Conservation (phyloP, 805 yeast genomes). For the Spathaspora boniae region DNA sequence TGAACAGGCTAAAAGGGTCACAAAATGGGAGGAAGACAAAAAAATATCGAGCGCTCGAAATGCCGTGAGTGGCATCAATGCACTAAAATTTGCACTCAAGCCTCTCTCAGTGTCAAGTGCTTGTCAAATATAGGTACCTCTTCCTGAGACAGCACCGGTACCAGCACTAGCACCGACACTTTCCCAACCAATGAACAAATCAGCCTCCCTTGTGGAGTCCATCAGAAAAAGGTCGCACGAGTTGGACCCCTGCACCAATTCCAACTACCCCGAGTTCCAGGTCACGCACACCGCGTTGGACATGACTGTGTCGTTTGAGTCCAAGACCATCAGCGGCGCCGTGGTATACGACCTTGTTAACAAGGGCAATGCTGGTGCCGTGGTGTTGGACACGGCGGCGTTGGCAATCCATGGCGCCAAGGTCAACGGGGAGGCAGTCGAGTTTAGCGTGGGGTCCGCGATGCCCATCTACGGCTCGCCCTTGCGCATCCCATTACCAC, state of each 20-base stretch:
- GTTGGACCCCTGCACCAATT: slow-evolving; percentile 25
- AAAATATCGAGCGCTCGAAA: too few species aligned
- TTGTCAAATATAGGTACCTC: too few species aligned
- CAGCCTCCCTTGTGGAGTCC: slow-evolving; percentile 3
- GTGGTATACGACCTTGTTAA: slow-evolving; percentile 19
- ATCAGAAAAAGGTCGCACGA: slow-evolving; percentile 11
- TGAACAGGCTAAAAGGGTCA: neutral
- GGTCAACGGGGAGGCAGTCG: slow-evolving; percentile 16
- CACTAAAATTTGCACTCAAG: too few species aligned
- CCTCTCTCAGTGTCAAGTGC: neutral
- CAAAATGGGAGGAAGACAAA: slow-evolving; percentile 1
- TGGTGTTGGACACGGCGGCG: slow-evolving; percentile 26
- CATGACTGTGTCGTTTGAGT: slow-evolving; percentile 22
- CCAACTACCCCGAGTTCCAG: slow-evolving; percentile 25
- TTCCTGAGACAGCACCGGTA: neutral
- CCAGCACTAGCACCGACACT: slow-evolving; percentile 1
- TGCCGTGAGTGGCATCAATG: too few species aligned
- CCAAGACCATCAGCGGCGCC: slow-evolving; percentile 19
- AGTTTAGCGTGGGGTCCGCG: slow-evolving; percentile 12
- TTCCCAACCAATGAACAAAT: neutral
- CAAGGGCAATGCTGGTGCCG: slow-evolving; percentile 4
- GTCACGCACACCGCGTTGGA: slow-evolving; percentile 18
- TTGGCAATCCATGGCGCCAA: slow-evolving; percentile 16
- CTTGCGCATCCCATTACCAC: slow-evolving; percentile 18
- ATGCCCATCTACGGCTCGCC: slow-evolving; percentile 24